These are phyloP conservation scores for Diplotaxis tenuifolia DNA, from an alignment of 345 rosid genomes.

Conservation along the genomic window DNA sequence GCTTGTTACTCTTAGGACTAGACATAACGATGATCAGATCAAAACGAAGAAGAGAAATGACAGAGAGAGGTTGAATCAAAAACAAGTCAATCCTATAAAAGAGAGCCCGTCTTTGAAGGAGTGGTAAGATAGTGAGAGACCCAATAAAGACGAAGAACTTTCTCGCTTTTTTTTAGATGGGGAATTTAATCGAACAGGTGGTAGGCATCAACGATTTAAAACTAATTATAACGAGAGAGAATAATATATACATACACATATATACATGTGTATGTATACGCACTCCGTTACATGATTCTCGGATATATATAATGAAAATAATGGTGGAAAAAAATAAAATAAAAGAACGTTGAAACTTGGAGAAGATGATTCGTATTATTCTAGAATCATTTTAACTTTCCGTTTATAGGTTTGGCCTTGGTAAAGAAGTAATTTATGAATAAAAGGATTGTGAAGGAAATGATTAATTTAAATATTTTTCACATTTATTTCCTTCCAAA, in stretches of 20 bases:
- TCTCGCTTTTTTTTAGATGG: slow-evolving; percentile 3
- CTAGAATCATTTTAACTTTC: slow-evolving; percentile 14
- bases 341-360: slow-evolving; percentile 27
- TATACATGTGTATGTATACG: slow-evolving; percentile 21
- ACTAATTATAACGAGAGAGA: not conserved
- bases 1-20: slow-evolving; percentile 33
- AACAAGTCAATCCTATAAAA: slow-evolving; percentile 38
- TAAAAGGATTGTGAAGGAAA: not conserved
- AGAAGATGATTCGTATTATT: slow-evolving; percentile 30
- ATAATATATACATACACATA: slow-evolving; percentile 12
- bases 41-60: too few species aligned
- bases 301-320: slow-evolving; percentile 3
- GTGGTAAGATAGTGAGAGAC: slow-evolving; percentile 1
- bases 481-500: not conserved
- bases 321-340: not conserved
- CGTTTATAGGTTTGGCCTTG: slow-evolving; percentile 12
- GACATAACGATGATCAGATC: slow-evolving; percentile 22
- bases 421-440: slow-evolving; percentile 12
- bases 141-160: slow-evolving; percentile 8
- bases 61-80: slow-evolving; percentile 24
- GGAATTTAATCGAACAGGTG: slow-evolving; percentile 34
- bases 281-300: not conserved
- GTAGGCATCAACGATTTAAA: slow-evolving; percentile 15
- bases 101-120: slow-evolving; percentile 46
- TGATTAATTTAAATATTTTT: not conserved